Base-by-base conservation (phyloP, 495 filamentous ascomycete genomes). In the Daldinia childiae region DNA sequence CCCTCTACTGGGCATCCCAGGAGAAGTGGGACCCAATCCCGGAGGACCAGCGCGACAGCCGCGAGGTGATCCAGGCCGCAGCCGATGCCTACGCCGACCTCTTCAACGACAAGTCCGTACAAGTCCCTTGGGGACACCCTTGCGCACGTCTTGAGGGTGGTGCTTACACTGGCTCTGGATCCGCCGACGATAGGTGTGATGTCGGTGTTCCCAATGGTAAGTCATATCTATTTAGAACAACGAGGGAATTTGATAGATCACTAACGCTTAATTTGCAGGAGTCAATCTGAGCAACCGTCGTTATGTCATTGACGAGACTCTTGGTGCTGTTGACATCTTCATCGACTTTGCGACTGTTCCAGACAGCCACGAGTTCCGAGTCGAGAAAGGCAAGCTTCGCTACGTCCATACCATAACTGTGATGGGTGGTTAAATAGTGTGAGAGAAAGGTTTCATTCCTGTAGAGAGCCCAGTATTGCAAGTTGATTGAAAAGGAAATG, bases 221-320 rank as follows among this genome's bases (percentile, higher is more conserved):
- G 74, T 54, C 50, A 32, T 50, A 32, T 17, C 8, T 14, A 19
- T 24, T 52, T 58, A 26, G 9, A 27, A 19, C 17, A 36, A 52
- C 3, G 56, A 38, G 4, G 55, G 38, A 11, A 32, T 51, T 26
- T 38, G 57, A 48, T 30, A 67, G 27, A 61, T 43, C 1, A 59
- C 73, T 62, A 57, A 74, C 12, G 56, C 65, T 54, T 51, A 9
- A 68, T 50, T 36, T 54, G 4, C 38, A 77, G 75, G 80, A 5
- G 80, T 83, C 11, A 34, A 66, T 32, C 68, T 85, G 34, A 56
- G 60, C 4, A 81, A 83, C 67, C 72, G 84, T 24, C 80, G 81
- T 36, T 85, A 85, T 63, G 82, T 86, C n/a, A 85, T 86, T 59
- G 84, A 86, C 67, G 82, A 85, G 72, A 80, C 78, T 21, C 69